These are phyloP conservation scores for Schizochytrium sp. DNA, from an alignment of 108 stramenopile species.

Conservation along the genomic window DNA sequence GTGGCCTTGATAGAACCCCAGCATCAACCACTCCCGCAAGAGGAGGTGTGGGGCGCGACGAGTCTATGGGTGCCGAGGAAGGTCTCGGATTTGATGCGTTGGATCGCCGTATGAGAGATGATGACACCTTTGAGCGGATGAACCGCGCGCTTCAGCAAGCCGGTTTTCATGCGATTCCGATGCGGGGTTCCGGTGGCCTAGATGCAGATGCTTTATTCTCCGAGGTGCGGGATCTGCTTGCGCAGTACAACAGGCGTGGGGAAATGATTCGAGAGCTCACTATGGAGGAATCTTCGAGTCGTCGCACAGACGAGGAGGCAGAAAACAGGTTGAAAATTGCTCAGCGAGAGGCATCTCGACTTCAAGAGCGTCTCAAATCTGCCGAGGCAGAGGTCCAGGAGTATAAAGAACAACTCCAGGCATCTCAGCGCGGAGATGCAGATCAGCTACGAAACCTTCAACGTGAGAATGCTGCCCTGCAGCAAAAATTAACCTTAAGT, in stretches of 20 bases:
- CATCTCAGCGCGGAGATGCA: slow-evolving; percentile 21
- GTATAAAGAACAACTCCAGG: background rate
- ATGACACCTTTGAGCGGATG: slow-evolving; percentile 10
- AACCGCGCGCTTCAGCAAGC: slow-evolving; percentile 33
- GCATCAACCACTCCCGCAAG: background rate
- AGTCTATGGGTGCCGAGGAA: background rate
- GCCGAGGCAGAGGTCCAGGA: slow-evolving; percentile 8
- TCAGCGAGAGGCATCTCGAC: background rate
- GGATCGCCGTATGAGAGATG: background rate
- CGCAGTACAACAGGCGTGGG: slow-evolving; percentile 40
- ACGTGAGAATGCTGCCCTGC: slow-evolving; percentile 35
- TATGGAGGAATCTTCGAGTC: slow-evolving; percentile 10
- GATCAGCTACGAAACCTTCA: slow-evolving; percentile 58
- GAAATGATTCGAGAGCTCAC: slow-evolving; percentile 48
- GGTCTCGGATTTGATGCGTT: background rate
- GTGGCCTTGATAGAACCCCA: background rate
- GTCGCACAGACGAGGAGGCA: slow-evolving; percentile 19
- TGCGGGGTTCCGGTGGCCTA: background rate
- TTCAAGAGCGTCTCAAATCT: slow-evolving; percentile 32
- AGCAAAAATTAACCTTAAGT: background rate
- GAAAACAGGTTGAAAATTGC: background rate
- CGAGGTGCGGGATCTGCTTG: slow-evolving; percentile 17
- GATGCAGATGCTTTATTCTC: background rate
- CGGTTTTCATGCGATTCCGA: background rate
- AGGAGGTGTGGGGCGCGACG: background rate